Evolutionary conservation across 1,284 basidiomycete genomes (phyloP).

Genomic region (Heliocybe sulcata): DNA sequence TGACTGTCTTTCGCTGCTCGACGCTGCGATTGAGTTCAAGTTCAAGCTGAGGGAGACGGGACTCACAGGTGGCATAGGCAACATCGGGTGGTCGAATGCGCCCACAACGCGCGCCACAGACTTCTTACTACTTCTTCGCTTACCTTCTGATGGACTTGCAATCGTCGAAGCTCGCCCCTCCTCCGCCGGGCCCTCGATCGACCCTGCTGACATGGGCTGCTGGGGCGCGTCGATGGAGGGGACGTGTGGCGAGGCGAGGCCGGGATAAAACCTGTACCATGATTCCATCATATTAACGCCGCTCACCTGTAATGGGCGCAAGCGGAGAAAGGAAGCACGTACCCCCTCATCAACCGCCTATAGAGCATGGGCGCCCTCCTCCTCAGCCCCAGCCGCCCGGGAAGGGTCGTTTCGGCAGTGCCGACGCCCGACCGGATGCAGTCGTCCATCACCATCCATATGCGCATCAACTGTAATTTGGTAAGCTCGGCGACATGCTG

Average conservation of each 20-base stretch:
- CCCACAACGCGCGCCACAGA: constrained; percentile 53
- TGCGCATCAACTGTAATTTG: constrained; percentile 54
- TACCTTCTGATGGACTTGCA: not conserved
- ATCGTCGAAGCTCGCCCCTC: too few relatives aligned
- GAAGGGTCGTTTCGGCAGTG: constrained; percentile 69
- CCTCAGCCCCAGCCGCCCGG: constrained; percentile 76
- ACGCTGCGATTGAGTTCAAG: not conserved
- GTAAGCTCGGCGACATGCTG: not conserved
- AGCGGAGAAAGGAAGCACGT: constrained; percentile 15
- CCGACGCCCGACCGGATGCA: constrained; percentile 89
- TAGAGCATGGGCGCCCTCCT: constrained; percentile 85
- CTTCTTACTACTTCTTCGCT: not conserved
- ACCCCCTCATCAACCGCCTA: constrained; percentile 83
- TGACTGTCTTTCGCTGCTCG: constrained; percentile 68
- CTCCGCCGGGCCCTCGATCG: constrained; percentile 34
- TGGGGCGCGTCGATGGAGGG: constrained; percentile 39
- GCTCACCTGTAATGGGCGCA: too few relatives aligned
- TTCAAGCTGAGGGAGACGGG: constrained; percentile 3
- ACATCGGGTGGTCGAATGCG: constrained; percentile 74
- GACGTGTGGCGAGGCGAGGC: constrained; percentile 35
- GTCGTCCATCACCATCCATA: constrained; percentile 92
- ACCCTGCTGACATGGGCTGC: constrained; percentile 13
- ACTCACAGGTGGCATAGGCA: constrained; percentile 76
- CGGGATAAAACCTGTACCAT: constrained; percentile 69
- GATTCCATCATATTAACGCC: too few relatives aligned